These are phyloP conservation scores for Pseudonitzschia multiseries DNA, from an alignment of 108 stramenopile species.

Conservation along the genomic window DNA sequence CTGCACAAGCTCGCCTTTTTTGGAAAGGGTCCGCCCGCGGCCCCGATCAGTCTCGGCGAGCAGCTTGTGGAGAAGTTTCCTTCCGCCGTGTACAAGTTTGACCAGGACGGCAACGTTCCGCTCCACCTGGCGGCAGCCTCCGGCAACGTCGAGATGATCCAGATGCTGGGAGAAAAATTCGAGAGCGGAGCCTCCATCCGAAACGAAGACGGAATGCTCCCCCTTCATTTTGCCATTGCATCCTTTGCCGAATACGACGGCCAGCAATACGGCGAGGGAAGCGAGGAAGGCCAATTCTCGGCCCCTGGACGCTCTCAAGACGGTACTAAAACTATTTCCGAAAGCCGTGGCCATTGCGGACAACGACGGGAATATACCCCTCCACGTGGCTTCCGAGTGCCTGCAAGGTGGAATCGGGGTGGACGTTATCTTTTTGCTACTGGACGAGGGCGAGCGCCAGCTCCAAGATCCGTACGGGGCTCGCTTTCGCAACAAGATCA, in stretches of 20 bases:
- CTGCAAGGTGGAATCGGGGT: slow-evolving; percentile 64
- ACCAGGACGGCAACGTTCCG: slow-evolving; percentile 82
- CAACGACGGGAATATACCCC: slow-evolving; percentile 82
- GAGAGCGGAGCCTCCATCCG: slow-evolving; percentile 81
- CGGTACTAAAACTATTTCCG: slow-evolving; percentile 65
- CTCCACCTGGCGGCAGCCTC: slow-evolving; percentile 82
- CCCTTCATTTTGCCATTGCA: slow-evolving; percentile 71
- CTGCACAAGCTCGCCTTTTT: slow-evolving; percentile 77
- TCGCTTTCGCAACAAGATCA: slow-evolving; percentile 45
- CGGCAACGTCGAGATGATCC: slow-evolving; percentile 73
- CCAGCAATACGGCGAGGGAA: slow-evolving; percentile 16
- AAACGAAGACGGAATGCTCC: slow-evolving; percentile 85
- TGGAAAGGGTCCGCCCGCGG: slow-evolving; percentile 47
- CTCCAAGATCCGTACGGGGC: slow-evolving; percentile 37
- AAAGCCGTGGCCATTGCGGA: slow-evolving; percentile 68
- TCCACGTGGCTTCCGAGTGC: slow-evolving; percentile 68
- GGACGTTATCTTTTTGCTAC: slow-evolving; percentile 62
- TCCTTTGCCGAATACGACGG: slow-evolving; percentile 20
- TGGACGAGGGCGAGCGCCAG: slow-evolving; percentile 64
- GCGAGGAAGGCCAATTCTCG: slow-evolving; percentile 8
- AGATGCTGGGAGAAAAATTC: slow-evolving; percentile 69
- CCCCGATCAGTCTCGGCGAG: slow-evolving; percentile 54
- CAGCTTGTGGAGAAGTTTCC: slow-evolving; percentile 65
- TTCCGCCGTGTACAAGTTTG: slow-evolving; percentile 76
- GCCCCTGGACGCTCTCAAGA: slow-evolving; percentile 30